These are phyloP conservation scores for Lasiodiplodia citricola DNA, from an alignment of 2,329 filamentous ascomycete genomes.

Conservation along the genomic window DNA sequence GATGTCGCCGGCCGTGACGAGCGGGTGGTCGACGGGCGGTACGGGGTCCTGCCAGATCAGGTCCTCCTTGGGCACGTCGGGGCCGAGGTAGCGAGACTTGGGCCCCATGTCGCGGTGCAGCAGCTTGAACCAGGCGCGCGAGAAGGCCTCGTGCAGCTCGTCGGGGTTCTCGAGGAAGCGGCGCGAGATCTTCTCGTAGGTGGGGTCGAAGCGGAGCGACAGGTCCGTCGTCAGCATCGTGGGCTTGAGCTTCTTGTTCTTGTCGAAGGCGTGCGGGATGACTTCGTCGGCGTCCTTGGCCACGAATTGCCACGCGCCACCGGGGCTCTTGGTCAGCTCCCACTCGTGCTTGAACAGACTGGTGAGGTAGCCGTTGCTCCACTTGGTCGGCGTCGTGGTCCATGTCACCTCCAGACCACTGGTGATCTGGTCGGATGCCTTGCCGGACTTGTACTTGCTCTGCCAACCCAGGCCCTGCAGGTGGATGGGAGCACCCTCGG, in stretches of 20 bases:
- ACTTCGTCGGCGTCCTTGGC: conserved; percentile 70
- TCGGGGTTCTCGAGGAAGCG: conserved; percentile 72
- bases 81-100: conserved; percentile 71
- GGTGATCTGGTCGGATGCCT: conserved; percentile 75
- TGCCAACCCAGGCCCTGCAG: conserved; percentile 75
- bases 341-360: conserved; percentile 81
- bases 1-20: conserved; percentile 68
- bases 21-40: conserved; percentile 61
- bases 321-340: conserved; percentile 76
- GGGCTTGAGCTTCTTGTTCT: conserved; percentile 74
- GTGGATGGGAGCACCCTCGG: conserved; percentile 67
- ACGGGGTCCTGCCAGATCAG: conserved; percentile 79
- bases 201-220: conserved; percentile 72
- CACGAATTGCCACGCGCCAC: conserved; percentile 77
- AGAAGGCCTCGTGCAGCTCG: conserved; percentile 71
- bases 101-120: conserved; percentile 81
- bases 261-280: conserved; percentile 74
- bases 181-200: conserved; percentile 76
- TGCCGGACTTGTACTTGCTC: conserved; percentile 68
- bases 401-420: conserved; percentile 79
- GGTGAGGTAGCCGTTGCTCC: conserved; percentile 75
- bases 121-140: conserved; percentile 82
- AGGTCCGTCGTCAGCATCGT: conserved; percentile 79
- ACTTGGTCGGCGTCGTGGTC: conserved; percentile 77
- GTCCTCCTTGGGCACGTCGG: conserved; percentile 72